Evolutionary conservation across 257 asterid species (phyloP), one percentile per base, ranked within the genome.

Genomic region (Primulina huaijiensis): DNA sequence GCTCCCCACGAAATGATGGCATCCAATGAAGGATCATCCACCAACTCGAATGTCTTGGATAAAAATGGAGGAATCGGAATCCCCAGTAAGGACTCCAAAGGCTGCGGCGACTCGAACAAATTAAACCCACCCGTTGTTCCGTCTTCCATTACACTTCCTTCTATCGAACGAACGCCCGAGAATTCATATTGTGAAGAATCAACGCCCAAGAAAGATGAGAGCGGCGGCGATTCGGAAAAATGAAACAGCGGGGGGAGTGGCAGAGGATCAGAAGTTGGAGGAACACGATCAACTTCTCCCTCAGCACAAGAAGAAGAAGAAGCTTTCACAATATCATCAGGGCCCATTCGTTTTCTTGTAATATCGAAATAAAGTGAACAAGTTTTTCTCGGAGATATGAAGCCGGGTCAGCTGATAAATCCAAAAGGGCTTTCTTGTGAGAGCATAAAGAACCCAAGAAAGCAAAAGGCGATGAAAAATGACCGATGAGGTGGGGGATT

Each of bases 31-130:
- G 90, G 81, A 12, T 92, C 96, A 17, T 92, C 95, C 52, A 89
- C 97, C 75, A 91, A 74, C 74, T 91, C 97, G 75, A 55, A 92
- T 0, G 96, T 92, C 78, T 92, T 92, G 27, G 87, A 84, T 62
- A 92, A 55, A 72, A 92, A 92, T 2, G 95, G 93, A 35, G 97
- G 97, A 7, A 86, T 64, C 25, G 85, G 89, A 74, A 83, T 76
- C 68, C 79, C 89, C 35, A 78, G 83, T 76, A 92, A 74, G 40
- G 77, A 37, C 43, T 78, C 92, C 82, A 89, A 35, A 1, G 96
- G 96, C 82, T 77, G 87, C 4, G 96, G 93, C 53, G 65, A 72
- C 46, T 50, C 77, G 17, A 34, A 62, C 21, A 34, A 20, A 27
- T 69, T 8, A 72, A 34, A 74, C 8, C 76, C 68, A 0, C 72